These are phyloP conservation scores for Coemansia sp. DNA, from an alignment of 192 early-diverging fungal genomes.

Conservation along the genomic window DNA sequence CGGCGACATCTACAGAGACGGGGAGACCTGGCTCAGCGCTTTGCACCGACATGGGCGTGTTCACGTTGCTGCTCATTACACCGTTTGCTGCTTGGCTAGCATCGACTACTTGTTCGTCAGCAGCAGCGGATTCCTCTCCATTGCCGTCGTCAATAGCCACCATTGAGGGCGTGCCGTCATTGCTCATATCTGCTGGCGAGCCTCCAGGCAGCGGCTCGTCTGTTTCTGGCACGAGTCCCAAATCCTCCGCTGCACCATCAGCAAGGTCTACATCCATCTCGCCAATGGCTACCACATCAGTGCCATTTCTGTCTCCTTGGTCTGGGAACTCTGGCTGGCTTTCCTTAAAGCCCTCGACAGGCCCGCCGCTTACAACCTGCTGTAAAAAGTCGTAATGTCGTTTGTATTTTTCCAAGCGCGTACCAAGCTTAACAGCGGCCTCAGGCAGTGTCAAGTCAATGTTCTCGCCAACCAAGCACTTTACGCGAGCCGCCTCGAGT, in stretches of 20 bases:
- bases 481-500: conserved; percentile 44
- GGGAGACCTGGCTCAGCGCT: background rate
- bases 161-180: conserved; percentile 1
- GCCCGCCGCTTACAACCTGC: conserved; percentile 17
- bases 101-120: background rate
- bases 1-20: background rate
- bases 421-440: conserved; percentile 19
- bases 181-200: background rate
- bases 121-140: background rate
- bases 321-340: background rate
- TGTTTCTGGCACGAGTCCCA: background rate
- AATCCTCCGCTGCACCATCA: background rate
- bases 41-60: conserved; percentile 24
- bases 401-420: conserved; percentile 27
- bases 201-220: background rate
- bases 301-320: background rate
- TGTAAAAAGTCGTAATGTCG: conserved; percentile 38
- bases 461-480: conserved; percentile 36
- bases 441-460: conserved; percentile 46
- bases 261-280: conserved; percentile 5
- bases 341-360: conserved; percentile 12
- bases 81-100: background rate
- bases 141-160: background rate
- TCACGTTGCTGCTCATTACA: conserved; percentile 9
- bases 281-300: background rate